Conservation (phyloP, 805 yeast genomes). For the Helenozyma baotianmanensis region DNA sequence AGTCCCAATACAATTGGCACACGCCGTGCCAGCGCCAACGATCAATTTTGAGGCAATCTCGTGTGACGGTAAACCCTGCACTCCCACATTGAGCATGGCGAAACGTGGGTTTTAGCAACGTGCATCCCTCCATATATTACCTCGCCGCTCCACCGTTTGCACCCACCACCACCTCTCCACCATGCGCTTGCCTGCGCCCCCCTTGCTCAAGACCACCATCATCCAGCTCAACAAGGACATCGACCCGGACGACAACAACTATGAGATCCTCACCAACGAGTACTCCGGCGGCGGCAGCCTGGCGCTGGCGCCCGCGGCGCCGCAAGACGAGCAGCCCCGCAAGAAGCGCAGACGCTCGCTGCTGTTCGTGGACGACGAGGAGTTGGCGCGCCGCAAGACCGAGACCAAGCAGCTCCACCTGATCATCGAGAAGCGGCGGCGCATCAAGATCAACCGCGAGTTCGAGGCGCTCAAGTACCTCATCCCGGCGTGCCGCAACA, state of each 20-base stretch:
- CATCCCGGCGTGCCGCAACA: slow-evolving; percentile 72
- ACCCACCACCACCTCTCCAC: no score
- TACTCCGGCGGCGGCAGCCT: slow-evolving; percentile 12
- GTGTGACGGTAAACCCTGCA: no score
- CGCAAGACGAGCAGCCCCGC: slow-evolving; percentile 12
- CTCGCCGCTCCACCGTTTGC: no score
- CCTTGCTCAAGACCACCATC: slow-evolving; percentile 40
- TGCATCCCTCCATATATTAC: neutral
- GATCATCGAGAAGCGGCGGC: slow-evolving; percentile 72
- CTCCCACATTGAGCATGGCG: neutral
- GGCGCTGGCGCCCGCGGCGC: neutral
- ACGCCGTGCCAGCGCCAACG: no score
- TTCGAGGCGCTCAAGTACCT: slow-evolving; percentile 74
- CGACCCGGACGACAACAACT: slow-evolving; percentile 38
- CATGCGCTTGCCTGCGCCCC: slow-evolving; percentile 32
- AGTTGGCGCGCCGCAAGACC: slow-evolving; percentile 34
- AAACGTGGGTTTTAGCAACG: slow-evolving; percentile 1
- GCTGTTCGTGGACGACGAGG: slow-evolving; percentile 35
- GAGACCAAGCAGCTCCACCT: slow-evolving; percentile 56
- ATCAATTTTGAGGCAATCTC: no score
- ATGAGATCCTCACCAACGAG: slow-evolving; percentile 40
- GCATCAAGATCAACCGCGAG: slow-evolving; percentile 76
- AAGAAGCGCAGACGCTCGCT: slow-evolving; percentile 39
- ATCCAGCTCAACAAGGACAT: slow-evolving; percentile 41
- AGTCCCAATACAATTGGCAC: no score